Conservation (phyloP, 116 monocot species). For the Cymodocea nodosa region DNA sequence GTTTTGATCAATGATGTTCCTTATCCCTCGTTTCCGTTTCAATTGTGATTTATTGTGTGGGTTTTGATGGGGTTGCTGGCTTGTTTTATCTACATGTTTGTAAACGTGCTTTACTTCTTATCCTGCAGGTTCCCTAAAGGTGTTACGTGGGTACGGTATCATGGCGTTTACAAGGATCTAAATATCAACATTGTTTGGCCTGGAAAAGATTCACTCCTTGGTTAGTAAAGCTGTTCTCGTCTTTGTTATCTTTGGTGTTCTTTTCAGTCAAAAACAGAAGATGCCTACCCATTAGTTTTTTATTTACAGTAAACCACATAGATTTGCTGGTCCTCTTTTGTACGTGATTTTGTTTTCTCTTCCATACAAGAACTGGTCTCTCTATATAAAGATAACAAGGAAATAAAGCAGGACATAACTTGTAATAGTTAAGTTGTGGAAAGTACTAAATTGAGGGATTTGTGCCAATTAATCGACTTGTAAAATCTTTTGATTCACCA, state of each 20-base stretch:
- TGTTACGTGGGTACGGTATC: conserved; percentile 87
- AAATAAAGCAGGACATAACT: no score
- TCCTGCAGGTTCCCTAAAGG: conserved; percentile 68
- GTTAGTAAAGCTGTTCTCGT: conserved; percentile 18
- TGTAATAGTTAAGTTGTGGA: no score
- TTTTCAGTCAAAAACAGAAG: neutral
- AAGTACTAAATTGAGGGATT: no score
- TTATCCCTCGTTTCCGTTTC: neutral
- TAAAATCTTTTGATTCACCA: no score
- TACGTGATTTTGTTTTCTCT: no score
- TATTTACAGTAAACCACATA: no score
- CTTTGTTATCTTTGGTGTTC: neutral
- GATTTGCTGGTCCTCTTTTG: no score
- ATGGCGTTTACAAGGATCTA: conserved; percentile 66
- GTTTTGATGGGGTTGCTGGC: neutral
- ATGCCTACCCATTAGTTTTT: no score
- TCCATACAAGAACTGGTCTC: no score
- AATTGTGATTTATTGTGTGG: neutral
- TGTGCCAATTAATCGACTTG: no score
- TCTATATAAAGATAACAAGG: no score
- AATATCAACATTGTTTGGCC: conserved; percentile 64
- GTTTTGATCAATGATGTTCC: neutral
- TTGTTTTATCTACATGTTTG: no score
- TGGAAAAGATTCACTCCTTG: conserved; percentile 62
- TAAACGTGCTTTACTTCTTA: neutral